Evolutionary conservation across 2,329 filamentous ascomycete genomes (phyloP).

Genomic region (Aspergillus novofumigatus): DNA sequence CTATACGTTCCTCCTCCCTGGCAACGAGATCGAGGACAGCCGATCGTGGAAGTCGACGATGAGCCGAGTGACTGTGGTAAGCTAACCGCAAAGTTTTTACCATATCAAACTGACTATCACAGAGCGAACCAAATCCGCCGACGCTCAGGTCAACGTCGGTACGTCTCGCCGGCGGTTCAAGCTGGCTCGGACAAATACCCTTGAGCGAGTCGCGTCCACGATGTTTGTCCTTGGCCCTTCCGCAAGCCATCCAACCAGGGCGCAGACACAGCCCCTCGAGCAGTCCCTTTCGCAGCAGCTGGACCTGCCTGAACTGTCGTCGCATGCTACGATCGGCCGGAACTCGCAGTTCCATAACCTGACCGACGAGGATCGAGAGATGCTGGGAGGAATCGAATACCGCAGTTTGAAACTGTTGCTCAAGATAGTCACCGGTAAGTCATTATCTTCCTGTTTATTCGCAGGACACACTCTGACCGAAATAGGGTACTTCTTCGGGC

Average conservation of each 20-base stretch:
- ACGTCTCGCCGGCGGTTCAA: neutral
- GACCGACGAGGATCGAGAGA: conserved; percentile 39
- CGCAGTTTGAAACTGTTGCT: conserved; percentile 47
- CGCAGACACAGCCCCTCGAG: neutral
- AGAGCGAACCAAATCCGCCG: neutral
- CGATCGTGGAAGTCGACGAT: neutral
- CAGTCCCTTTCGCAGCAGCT: conserved; percentile 18
- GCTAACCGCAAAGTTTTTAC: too few relatives aligned
- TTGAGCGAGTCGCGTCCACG: conserved; percentile 8
- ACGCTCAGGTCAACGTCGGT: neutral
- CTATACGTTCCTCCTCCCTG: conserved; percentile 25
- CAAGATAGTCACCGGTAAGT: conserved; percentile 43
- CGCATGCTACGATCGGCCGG: conserved; percentile 42
- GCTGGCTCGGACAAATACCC: neutral
- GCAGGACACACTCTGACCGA: neutral
- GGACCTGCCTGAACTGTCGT: conserved; percentile 40
- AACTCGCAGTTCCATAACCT: conserved; percentile 48
- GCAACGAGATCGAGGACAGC: conserved; percentile 17
- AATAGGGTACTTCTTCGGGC: conserved; percentile 43
- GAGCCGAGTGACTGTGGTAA: neutral
- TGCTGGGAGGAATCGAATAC: conserved; percentile 51
- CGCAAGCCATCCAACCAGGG: conserved; percentile 3
- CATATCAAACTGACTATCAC: conserved; percentile 1
- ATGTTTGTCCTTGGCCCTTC: conserved; percentile 11
- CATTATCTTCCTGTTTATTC: too few relatives aligned